phyloP scores from a whole-genome alignment of 2,329 filamentous ascomycete genomes.

The Stachybotrys elegans region DNA sequence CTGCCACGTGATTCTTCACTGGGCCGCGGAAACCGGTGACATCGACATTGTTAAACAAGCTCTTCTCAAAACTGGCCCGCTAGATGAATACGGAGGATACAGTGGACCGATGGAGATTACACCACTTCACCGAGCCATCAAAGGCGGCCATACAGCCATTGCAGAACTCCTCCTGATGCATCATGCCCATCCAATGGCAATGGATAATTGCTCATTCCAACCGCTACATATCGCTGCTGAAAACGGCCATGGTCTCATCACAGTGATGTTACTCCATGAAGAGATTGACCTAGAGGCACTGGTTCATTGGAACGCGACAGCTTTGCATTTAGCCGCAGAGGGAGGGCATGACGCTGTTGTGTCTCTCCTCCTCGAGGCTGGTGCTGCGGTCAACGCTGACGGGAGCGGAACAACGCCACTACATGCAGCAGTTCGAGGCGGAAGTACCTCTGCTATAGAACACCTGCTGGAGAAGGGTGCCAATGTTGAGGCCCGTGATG shows the following conservation, averaged over 20 bases:
- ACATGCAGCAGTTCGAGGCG: background rate
- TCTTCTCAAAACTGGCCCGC: background rate
- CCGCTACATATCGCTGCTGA: background rate
- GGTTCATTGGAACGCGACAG: background rate
- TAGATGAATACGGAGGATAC: background rate
- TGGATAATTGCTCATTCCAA: background rate
- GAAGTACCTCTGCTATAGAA: background rate
- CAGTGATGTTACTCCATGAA: background rate
- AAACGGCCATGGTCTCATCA: background rate
- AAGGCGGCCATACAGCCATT: background rate
- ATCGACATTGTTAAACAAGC: background rate
- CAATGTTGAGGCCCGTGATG: background rate
- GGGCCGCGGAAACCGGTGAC: background rate
- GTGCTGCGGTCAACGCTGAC: background rate
- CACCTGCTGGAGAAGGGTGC: background rate
- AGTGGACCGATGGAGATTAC: background rate
- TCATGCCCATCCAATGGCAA: background rate
- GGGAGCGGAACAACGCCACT: background rate
- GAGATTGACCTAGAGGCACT: background rate
- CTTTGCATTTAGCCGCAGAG: background rate
- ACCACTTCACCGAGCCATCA: background rate
- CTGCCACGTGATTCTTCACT: background rate
- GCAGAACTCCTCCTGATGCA: background rate
- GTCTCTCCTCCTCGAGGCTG: background rate
- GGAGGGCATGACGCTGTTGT: background rate